phyloP scores from a whole-genome alignment of 2,329 filamentous ascomycete genomes.

The Cercospora beticola region DNA sequence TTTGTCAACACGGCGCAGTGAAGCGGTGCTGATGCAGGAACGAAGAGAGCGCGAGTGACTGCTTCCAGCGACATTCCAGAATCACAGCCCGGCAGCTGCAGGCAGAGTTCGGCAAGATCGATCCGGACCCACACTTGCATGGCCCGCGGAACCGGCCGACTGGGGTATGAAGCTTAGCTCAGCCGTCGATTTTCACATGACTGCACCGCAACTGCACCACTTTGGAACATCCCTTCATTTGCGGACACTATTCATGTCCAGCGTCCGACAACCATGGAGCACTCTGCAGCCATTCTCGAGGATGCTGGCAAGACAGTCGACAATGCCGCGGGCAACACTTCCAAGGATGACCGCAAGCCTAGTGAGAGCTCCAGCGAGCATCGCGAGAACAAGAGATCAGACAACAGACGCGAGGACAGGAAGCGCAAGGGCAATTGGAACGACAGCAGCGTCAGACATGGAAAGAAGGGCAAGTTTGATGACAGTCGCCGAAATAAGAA shows the following conservation, averaged over 20 bases:
- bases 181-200: constrained; percentile 11
- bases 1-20: constrained; percentile 27
- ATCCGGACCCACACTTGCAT: not conserved
- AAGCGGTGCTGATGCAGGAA: constrained; percentile 33
- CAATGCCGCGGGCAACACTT: constrained; percentile 23
- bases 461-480: constrained; percentile 29
- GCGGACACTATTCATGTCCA: not conserved
- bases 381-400: constrained; percentile 17
- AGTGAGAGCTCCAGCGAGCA: constrained; percentile 2
- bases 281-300: constrained; percentile 36
- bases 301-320: constrained; percentile 31
- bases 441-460: constrained; percentile 28
- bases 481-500: constrained; percentile 53
- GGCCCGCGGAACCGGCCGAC: not conserved
- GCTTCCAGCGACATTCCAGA: constrained; percentile 4
- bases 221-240: not conserved
- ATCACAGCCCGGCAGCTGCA: not conserved
- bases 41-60: constrained; percentile 11
- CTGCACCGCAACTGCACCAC: not conserved
- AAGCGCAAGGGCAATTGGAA: constrained; percentile 36
- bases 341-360: constrained; percentile 11
- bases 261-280: constrained; percentile 31
- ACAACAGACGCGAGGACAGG: constrained; percentile 21
- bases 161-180: not conserved
- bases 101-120: not conserved